phyloP scores from a whole-genome alignment of 1,284 basidiomycete genomes.

The Boletellus deceptivus region DNA sequence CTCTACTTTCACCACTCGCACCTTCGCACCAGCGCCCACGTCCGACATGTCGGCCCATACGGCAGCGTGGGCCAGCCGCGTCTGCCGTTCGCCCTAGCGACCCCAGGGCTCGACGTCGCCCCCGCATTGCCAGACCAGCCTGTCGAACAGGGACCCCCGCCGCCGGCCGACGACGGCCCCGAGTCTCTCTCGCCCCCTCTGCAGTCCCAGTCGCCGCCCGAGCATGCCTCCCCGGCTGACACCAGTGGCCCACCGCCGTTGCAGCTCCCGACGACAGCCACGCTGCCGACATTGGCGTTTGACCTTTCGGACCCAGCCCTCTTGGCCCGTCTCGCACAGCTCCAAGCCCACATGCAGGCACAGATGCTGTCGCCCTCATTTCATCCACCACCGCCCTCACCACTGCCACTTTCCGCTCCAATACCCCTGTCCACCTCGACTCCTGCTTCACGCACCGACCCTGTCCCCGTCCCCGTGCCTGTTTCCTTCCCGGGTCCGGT shows the following conservation, averaged over 20 bases:
- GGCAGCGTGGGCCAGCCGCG: no score
- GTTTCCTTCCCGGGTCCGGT: not conserved
- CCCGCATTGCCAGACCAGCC: conserved; percentile 7
- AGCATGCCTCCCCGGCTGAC: not conserved
- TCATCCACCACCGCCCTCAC: not conserved
- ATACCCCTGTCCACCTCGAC: conserved; percentile 1
- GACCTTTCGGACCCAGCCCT: conserved; percentile 27
- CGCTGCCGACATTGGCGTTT: conserved; percentile 1
- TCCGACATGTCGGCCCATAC: conserved; percentile 5
- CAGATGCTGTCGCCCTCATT: conserved; percentile 7
- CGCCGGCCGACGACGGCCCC: not conserved
- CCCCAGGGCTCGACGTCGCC: no score
- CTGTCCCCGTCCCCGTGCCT: not conserved
- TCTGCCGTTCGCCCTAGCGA: no score
- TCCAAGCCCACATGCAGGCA: conserved; percentile 21
- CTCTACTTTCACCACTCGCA: conserved; percentile 72
- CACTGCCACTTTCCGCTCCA: conserved; percentile 1
- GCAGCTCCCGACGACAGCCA: no score
- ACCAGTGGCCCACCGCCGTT: conserved; percentile 4
- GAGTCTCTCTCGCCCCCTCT: conserved; percentile 2
- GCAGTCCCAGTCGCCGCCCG: conserved; percentile 4
- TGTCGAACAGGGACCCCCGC: not conserved
- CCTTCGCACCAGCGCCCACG: conserved; percentile 17
- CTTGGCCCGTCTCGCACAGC: conserved; percentile 24
- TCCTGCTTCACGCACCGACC: not conserved